Conservation (phyloP, 2,329 filamentous ascomycete species). For the Nemania serpens region DNA sequence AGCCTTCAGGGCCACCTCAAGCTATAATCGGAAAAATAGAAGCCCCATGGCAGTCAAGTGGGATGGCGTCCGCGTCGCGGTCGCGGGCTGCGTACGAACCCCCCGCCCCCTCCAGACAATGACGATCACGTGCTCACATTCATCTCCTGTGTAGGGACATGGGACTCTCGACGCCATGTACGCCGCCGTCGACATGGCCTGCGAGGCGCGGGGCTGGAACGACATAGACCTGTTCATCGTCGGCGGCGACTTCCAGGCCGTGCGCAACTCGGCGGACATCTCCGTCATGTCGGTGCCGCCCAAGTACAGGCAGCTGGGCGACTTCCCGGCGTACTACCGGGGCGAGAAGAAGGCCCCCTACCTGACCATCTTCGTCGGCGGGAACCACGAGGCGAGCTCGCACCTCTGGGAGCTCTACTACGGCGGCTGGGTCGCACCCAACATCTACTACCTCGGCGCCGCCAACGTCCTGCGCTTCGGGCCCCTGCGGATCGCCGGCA, state of each 20-base stretch:
- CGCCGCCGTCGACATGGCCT: conserved; percentile 71
- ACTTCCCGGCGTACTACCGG: conserved; percentile 94
- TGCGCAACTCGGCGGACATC: conserved; percentile 86
- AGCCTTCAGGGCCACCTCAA: not conserved
- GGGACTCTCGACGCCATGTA: conserved; percentile 93
- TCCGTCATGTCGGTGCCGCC: conserved; percentile 85
- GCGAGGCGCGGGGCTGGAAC: conserved; percentile 74
- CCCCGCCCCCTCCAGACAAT: not conserved
- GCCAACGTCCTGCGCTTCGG: conserved; percentile 87
- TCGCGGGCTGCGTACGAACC: conserved; percentile 79
- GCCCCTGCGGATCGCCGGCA: conserved; percentile 81
- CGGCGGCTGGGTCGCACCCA: conserved; percentile 94
- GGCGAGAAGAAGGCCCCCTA: conserved; percentile 79
- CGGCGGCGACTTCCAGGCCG: conserved; percentile 93
- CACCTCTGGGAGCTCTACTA: conserved; percentile 93
- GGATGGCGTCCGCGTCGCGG: conserved; percentile 70
- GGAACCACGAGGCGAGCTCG: conserved; percentile 93
- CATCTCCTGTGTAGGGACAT: conserved; percentile 68
- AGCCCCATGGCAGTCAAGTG: not conserved
- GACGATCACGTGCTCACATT: not conserved
- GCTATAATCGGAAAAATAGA: not conserved
- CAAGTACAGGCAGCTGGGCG: conserved; percentile 86
- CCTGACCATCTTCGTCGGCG: conserved; percentile 88
- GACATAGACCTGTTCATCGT: conserved; percentile 90
- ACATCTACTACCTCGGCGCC: conserved; percentile 95